Percentiles rank a stretch among this genome's conserved stretches.
These are phyloP conservation scores for Allium fistulosum DNA, from an alignment of 106 monocot genomes.

Conservation along the genomic window DNA sequence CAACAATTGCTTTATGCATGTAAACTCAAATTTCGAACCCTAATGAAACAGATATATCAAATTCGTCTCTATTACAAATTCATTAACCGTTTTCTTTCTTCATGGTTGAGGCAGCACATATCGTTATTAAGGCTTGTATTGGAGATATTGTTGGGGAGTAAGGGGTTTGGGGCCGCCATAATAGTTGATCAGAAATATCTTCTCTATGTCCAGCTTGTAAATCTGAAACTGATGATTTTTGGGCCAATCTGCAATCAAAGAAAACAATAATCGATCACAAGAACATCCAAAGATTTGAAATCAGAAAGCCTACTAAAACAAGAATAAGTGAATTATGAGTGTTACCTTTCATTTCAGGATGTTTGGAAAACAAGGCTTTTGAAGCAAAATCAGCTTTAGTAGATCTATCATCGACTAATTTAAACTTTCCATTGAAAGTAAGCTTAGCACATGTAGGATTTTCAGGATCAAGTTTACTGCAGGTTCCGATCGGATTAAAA, in stretches of 20 bases:
- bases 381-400: conserved; percentile 14
- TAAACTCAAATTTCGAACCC: too few relatives aligned
- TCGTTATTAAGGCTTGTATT: too few relatives aligned
- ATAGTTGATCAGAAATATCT: conserved; percentile 36
- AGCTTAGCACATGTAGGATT: conserved; percentile 87
- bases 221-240: conserved; percentile 23
- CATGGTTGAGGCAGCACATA: too few relatives aligned
- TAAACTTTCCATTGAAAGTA: conserved; percentile 61
- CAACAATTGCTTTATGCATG: too few relatives aligned
- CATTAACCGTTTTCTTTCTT: too few relatives aligned
- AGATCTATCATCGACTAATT: conserved; percentile 17
- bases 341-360: conserved; percentile 29
- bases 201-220: conserved; percentile 26
- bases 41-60: too few relatives aligned
- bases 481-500: conserved; percentile 78
- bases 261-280: neutral
- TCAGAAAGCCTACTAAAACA: neutral
- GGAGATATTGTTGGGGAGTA: conserved; percentile 16
- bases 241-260: conserved; percentile 22
- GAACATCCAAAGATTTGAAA: neutral
- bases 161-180: conserved; percentile 34
- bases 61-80: too few relatives aligned
- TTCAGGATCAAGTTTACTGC: conserved; percentile 71
- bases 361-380: conserved; percentile 20
- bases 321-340: too few relatives aligned